A percentile compares a stretch with the other conserved stretches of the same genome.
Evolutionary conservation across 768 basidiomycete species (phyloP).

Genomic region (Tephrocybe sp.): DNA sequence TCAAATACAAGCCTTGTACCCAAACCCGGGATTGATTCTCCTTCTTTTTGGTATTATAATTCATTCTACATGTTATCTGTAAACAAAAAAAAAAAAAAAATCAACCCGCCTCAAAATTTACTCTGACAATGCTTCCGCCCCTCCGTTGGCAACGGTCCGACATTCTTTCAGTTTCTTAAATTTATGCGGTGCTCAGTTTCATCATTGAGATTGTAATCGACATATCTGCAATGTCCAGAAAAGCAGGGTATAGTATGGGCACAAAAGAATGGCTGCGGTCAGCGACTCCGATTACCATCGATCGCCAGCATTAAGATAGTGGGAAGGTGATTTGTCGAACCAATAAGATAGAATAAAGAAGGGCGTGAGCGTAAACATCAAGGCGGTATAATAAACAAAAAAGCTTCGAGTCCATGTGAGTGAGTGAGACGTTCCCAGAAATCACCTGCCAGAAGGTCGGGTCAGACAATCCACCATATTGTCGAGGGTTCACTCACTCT

Average conservation of each 20-base stretch:
- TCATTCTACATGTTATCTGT: too few species aligned
- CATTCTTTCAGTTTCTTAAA: too few species aligned
- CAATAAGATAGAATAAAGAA: conserved; percentile 9
- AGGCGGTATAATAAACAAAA: conserved; percentile 4
- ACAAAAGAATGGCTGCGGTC: neutral
- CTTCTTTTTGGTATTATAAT: too few species aligned
- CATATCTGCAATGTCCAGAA: neutral
- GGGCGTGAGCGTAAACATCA: conserved; percentile 7
- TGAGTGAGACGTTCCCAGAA: neutral
- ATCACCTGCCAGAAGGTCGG: conserved; percentile 8
- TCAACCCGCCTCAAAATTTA: too few species aligned
- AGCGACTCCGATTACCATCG: conserved; percentile 9
- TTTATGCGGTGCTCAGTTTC: neutral
- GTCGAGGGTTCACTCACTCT: conserved; percentile 2
- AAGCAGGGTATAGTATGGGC: conserved; percentile 12
- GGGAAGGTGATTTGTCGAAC: neutral
- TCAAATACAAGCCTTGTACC: too few species aligned
- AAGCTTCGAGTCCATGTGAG: conserved; percentile 9
- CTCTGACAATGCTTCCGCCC: too few species aligned
- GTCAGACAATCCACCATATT: neutral
- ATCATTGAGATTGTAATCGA: neutral
- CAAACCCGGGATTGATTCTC: too few species aligned
- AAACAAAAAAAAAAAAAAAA: too few species aligned
- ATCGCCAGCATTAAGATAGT: conserved; percentile 3
- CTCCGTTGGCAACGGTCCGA: too few species aligned